A percentile compares a stretch with the other conserved stretches of the same genome.
Evolutionary conservation across 306 rosid genomes (phyloP).

Genomic region (Cicer arietinum): DNA sequence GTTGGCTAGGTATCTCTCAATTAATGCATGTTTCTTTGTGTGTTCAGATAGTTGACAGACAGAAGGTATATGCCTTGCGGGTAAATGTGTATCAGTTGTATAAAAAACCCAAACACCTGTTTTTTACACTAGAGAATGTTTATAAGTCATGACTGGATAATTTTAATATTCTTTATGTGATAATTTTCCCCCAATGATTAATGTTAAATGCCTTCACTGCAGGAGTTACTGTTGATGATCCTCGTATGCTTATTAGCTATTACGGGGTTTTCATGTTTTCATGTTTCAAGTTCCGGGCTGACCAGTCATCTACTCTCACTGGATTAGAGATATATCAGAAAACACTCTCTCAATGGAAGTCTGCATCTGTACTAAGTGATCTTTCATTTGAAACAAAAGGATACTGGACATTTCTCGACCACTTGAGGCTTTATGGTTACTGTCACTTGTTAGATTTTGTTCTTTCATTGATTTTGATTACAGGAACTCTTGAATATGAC

Average conservation of each 20-base stretch:
- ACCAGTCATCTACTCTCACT: conserved; percentile 64
- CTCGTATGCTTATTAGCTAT: conserved; percentile 78
- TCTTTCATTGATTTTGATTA: conserved; percentile 81
- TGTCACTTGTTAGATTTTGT: conserved; percentile 91
- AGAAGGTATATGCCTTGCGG: conserved; percentile 27
- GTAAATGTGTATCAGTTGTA: background rate
- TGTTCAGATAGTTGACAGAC: conserved; percentile 37
- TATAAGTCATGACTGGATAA: conserved; percentile 19
- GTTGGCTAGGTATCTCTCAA: conserved; percentile 84
- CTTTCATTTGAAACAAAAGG: conserved; percentile 93
- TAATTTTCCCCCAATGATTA: conserved; percentile 36
- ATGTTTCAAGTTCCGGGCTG: conserved; percentile 88
- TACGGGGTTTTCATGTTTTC: conserved; percentile 88
- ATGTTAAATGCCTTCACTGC: conserved; percentile 40
- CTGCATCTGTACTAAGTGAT: conserved; percentile 79
- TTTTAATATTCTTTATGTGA: conserved; percentile 23
- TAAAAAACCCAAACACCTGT: conserved; percentile 8
- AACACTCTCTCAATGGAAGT: conserved; percentile 73
- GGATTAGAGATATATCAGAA: conserved; percentile 63
- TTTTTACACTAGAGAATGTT: conserved; percentile 27
- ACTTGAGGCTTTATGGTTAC: conserved; percentile 84
- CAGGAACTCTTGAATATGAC: conserved; percentile 94
- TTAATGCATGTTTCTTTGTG: conserved; percentile 36
- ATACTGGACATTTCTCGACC: conserved; percentile 92
- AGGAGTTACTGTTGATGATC: conserved; percentile 87